Conservation (phyloP, 768 basidiomycete genomes). For the Podaxis sp. region DNA sequence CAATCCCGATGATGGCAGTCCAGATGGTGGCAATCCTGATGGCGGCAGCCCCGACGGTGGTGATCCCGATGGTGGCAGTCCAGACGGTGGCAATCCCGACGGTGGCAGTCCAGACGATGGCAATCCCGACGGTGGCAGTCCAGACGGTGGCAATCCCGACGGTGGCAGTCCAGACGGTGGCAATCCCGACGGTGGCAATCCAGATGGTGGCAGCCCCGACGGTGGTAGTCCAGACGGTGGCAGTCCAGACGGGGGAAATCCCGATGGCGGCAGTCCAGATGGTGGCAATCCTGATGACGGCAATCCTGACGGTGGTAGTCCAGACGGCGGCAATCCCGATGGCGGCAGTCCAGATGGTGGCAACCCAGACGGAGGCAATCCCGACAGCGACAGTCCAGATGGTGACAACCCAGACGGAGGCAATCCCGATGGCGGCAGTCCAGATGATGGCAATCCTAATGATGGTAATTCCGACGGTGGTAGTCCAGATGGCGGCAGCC, state of each 20-base stretch:
- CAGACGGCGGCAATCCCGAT: not conserved
- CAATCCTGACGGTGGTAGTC: not conserved
- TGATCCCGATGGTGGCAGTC: not conserved
- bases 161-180: no score
- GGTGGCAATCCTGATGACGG: not conserved
- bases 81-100: not conserved
- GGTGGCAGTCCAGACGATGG: not conserved
- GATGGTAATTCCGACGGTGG: not conserved
- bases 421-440: not conserved
- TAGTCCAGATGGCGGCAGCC: not conserved
- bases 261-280: no score
- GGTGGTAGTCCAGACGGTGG: not conserved
- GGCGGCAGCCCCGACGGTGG: no score
- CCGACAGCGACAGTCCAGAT: not conserved
- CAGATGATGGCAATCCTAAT: not conserved
- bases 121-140: no score
- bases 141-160: no score
- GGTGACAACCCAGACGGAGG: not conserved
- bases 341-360: not conserved
- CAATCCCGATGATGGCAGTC: no score
- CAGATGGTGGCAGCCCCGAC: not conserved
- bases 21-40: no score
- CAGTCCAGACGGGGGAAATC: no score
- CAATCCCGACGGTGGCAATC: not conserved
- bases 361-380: not conserved